Evolutionary conservation across 2,329 filamentous ascomycete genomes (phyloP), one percentile per base, ranked within the genome.

Genomic region (Penicillium sp.): DNA sequence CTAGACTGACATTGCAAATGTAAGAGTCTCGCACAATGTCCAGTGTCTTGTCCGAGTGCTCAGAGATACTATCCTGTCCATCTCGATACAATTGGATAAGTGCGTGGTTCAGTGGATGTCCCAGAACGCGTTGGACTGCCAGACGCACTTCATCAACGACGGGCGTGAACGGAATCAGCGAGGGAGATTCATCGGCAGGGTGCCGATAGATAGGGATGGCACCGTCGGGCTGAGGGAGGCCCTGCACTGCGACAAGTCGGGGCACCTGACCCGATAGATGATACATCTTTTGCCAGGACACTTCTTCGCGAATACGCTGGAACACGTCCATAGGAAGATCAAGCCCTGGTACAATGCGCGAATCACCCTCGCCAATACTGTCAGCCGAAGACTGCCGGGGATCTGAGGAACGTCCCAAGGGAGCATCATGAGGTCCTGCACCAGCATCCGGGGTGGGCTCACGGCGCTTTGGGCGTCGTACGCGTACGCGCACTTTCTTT

Each of bases 1-100:
- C 93, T n/a, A 97, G 77, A 51, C 88, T 95, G 34, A 95, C 81
- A 59, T 97, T 98, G 50, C 90, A 88, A 51, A 98, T 94, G 44
- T 77, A 90, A 16, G 86, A 93, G 4, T 76, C 81, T 17, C 78
- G 80, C 9, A 81, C 82, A 41, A 98, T 93, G 62, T 98, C 93
- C 16, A 98, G 73, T 0, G 91, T 95, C 69, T 98, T 98, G 63
- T 98, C 93, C 26, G 88, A 94, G 60, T 98, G 93, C 61, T 98
- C 93, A 1, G 87, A 93, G 47, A 98, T 98, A 61, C 88, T 88
- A 66, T 98, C 93, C 33, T 80, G 81, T 2, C 91, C 87, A 52
- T 78, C 77, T n/a, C 93, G 86, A 59, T 98, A 98, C 42, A 89
- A 79, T 59, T 98, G 93, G 31, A 98, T 94, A 33, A 98, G 71